Evolutionary conservation across 352 stramenopile species (phyloP).

Genomic region (Phytophthora lateralis): DNA sequence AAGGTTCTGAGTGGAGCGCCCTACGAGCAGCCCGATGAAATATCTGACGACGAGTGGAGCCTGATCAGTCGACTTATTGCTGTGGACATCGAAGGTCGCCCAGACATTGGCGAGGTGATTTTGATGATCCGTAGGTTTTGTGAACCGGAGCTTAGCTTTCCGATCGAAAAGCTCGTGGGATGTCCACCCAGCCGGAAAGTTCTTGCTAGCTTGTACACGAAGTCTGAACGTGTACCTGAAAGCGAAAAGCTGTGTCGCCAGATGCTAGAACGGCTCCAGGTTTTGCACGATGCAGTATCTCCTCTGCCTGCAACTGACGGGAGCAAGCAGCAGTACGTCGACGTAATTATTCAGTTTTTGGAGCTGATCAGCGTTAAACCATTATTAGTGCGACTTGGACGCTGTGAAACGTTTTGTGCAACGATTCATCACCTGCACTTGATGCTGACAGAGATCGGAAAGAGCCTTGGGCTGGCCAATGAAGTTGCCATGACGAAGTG

Average conservation of each 20-base stretch:
- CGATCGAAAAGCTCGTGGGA: background rate
- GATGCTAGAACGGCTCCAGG: background rate
- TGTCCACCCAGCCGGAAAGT: background rate
- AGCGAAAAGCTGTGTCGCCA: background rate
- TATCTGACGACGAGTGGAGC: conserved; percentile 5
- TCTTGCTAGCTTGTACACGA: background rate
- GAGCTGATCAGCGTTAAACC: background rate
- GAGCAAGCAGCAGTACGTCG: background rate
- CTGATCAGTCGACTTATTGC: conserved; percentile 1
- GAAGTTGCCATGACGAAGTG: background rate
- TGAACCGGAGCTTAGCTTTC: background rate
- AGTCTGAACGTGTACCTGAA: background rate
- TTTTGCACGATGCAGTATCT: background rate
- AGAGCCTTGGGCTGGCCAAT: background rate
- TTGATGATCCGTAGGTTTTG: background rate
- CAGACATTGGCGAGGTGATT: background rate
- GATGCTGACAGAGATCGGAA: background rate
- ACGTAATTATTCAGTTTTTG: background rate
- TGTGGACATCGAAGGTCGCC: background rate
- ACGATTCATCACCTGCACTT: background rate
- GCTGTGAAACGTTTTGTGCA: background rate
- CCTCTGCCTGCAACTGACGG: background rate
- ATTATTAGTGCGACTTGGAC: background rate
- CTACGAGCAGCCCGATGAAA: conserved; percentile 2
- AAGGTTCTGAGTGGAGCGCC: conserved; percentile 1